phyloP scores from a whole-genome alignment of 345 rosid genomes.

The Euphorbia pulcherrima region DNA sequence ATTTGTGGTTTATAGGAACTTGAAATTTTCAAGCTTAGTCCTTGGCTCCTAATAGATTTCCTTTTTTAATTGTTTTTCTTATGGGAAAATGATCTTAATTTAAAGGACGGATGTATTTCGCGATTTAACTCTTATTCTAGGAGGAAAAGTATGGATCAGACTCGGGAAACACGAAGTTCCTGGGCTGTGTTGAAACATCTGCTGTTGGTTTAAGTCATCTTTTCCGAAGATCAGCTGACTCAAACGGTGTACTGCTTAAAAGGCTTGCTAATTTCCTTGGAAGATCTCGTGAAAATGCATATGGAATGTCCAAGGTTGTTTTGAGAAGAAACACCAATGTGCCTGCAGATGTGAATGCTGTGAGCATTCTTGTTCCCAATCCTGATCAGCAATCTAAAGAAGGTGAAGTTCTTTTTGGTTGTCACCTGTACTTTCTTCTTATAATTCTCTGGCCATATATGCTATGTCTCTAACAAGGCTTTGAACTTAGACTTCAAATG shows the following conservation, averaged over 20 bases:
- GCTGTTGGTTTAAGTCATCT: constrained; percentile 85
- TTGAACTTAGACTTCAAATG: neutral
- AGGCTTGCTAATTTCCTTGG: constrained; percentile 60
- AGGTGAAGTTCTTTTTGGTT: constrained; percentile 39
- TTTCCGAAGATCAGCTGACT: constrained; percentile 53
- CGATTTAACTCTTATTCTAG: constrained; percentile 25
- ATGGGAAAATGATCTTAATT: constrained; percentile 2
- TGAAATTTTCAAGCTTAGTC: neutral
- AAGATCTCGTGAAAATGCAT: constrained; percentile 44
- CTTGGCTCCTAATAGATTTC: too few relatives aligned
- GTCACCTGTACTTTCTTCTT: neutral
- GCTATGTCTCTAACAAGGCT: neutral
- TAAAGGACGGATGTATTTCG: neutral
- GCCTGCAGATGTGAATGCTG: constrained; percentile 73
- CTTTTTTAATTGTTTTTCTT: neutral
- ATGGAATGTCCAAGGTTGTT: constrained; percentile 60
- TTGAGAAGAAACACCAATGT: constrained; percentile 73
- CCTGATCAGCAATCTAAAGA: constrained; percentile 47
- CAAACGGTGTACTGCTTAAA: constrained; percentile 61
- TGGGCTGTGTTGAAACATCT: constrained; percentile 71
- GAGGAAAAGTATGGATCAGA: constrained; percentile 22
- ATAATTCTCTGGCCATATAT: constrained; percentile 2
- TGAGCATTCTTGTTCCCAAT: constrained; percentile 62
- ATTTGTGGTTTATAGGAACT: constrained; percentile 1
- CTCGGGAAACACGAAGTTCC: constrained; percentile 34